Conservation (phyloP, 164 flowering plant genomes). For the Platanus orientalis region DNA sequence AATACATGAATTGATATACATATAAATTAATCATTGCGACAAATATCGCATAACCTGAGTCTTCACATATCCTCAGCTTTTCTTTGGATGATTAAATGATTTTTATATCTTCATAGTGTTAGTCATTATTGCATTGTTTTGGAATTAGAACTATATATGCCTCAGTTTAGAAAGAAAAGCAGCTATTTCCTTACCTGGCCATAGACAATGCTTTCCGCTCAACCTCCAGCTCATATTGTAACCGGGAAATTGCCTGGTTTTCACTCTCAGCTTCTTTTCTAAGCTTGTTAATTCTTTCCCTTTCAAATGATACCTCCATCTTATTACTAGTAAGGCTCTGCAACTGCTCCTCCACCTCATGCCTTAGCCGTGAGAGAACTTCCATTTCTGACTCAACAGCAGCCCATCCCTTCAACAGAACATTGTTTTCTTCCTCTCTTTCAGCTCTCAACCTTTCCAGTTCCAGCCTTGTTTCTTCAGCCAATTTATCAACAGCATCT, state of each 20-base stretch:
- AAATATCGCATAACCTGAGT: too few species aligned
- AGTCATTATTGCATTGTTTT: too few species aligned
- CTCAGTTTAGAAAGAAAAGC: too few species aligned
- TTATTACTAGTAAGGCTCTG: slow-evolving; percentile 65
- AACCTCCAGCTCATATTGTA: slow-evolving; percentile 90
- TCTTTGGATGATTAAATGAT: too few species aligned
- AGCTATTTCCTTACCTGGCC: slow-evolving; percentile 64
- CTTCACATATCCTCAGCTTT: too few species aligned
- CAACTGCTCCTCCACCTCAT: slow-evolving; percentile 80
- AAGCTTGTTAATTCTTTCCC: slow-evolving; percentile 66
- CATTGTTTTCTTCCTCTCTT: slow-evolving; percentile 54
- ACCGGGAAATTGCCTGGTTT: slow-evolving; percentile 55
- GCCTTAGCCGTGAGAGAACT: slow-evolving; percentile 62
- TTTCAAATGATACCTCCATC: slow-evolving; percentile 72
- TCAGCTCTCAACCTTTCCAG: slow-evolving; percentile 60
- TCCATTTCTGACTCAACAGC: slow-evolving; percentile 87
- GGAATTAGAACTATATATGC: too few species aligned
- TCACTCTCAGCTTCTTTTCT: slow-evolving; percentile 70
- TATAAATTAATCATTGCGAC: too few species aligned
- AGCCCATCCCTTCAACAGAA: slow-evolving; percentile 61
- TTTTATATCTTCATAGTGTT: too few species aligned
- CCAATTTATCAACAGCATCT: slow-evolving; percentile 70
- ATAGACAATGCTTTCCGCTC: slow-evolving; percentile 89
- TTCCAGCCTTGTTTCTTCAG: slow-evolving; percentile 75
- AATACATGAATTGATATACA: too few species aligned